phyloP scores from a whole-genome alignment of 2,329 filamentous ascomycete genomes.

The Ceratocystis albifundus region DNA sequence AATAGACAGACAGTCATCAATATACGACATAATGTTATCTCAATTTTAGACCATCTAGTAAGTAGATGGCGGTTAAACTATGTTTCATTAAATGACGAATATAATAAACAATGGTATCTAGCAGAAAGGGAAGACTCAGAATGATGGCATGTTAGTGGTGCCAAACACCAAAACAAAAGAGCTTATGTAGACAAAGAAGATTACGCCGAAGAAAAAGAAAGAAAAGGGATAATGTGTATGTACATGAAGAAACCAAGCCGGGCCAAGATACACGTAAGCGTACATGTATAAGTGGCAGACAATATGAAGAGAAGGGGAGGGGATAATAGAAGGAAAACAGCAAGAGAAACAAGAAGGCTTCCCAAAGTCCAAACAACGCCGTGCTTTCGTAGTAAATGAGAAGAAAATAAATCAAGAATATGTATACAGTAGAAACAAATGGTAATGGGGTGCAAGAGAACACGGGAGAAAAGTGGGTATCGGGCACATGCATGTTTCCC shows the following conservation, averaged over 20 bases:
- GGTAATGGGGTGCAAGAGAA: not conserved
- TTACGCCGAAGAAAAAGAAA: not conserved
- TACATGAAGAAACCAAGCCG: not conserved
- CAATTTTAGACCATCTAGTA: not conserved
- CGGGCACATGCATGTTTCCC: too few relatives aligned
- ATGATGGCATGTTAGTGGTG: not conserved
- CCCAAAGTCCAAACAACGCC: not conserved
- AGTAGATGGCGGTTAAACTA: not conserved
- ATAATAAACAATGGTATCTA: conserved; percentile 1
- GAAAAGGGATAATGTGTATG: not conserved
- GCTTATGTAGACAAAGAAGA: not conserved
- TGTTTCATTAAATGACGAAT: not conserved
- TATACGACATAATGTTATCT: not conserved
- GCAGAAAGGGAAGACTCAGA: not conserved
- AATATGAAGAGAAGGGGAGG: not conserved
- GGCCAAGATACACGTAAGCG: not conserved
- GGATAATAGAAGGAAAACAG: not conserved
- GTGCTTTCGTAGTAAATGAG: not conserved
- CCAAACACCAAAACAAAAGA: not conserved
- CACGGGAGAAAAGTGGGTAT: not conserved
- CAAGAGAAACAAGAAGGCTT: not conserved
- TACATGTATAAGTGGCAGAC: not conserved
- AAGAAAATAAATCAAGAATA: not conserved
- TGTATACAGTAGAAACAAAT: not conserved
- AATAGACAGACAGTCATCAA: not conserved